phyloP scores from a whole-genome alignment of 768 basidiomycete genomes.

The Artomyces pyxidatus region DNA sequence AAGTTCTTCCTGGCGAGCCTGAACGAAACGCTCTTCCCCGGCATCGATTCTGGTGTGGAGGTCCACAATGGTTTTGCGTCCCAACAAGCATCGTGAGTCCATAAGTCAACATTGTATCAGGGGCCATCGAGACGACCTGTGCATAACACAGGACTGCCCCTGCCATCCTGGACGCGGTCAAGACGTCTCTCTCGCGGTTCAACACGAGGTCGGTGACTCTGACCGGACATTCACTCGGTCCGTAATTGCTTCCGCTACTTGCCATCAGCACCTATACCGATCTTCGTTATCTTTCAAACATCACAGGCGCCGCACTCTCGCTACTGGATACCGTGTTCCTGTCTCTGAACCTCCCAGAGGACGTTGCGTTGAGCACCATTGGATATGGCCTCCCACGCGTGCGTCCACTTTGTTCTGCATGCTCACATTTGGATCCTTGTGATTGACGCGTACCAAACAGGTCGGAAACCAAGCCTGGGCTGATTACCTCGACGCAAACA shows the following conservation, averaged over 20 bases:
- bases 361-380: not conserved
- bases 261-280: not conserved
- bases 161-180: constrained; percentile 5
- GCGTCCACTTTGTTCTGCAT: not conserved
- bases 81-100: not conserved
- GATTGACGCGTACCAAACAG: too few species aligned
- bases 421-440: not conserved
- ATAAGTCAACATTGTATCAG: too few species aligned
- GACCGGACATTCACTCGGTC: constrained; percentile 10
- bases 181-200: not conserved
- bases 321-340: constrained; percentile 3
- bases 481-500: constrained; percentile 2
- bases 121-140: not conserved
- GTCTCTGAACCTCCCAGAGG: not conserved
- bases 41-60: not conserved
- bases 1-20: not conserved
- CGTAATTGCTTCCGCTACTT: not conserved
- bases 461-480: constrained; percentile 9
- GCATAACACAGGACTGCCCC: not conserved
- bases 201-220: constrained; percentile 1
- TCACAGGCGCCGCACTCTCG: constrained; percentile 4
- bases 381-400: constrained; percentile 6
- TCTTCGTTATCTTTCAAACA: not conserved
- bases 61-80: not conserved
- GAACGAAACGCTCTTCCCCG: not conserved